Base-by-base conservation (phyloP, 176 grass and related monocot genomes). In the Bolboschoenus planiculmis region DNA sequence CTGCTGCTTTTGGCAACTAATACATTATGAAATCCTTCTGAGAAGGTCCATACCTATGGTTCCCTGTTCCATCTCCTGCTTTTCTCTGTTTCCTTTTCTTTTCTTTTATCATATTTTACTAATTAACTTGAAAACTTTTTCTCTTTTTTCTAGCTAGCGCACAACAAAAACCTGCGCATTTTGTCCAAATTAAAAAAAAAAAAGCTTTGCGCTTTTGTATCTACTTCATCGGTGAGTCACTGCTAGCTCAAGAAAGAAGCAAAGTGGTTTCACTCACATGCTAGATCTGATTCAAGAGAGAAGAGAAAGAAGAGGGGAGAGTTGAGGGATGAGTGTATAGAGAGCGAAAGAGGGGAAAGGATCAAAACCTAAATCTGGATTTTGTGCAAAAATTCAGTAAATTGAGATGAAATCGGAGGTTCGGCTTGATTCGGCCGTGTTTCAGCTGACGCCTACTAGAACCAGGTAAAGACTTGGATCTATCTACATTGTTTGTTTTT, bases 371-470 rank as follows among this genome's bases (percentile, higher is more conserved):
- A 78, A 26, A 47, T 76, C 40, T 77, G 79, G 76, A 56, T 80
- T n/a, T 84, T 72, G 47, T 40, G 34, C 20, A 7, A 31, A 72
- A 61, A 46, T 34, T 53, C 3, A 31, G 36, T 66, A n/a, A 55
- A 57, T 76, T 15, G 81, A 86, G 34, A 94, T 97, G 92, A 97
- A 86, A 88, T 85, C 90, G 26, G 95, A 91, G 54, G 84, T 59
- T 37, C 88, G 88, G 61, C 92, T 94, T 51, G 95, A 97, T 90
- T 85, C 87, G 78, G 95, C 89, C 7, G 85, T 94, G 35, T 97
- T 97, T 85, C 90, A 94, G 78, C 95, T 97, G 58, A 97, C 95
- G 37, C 95, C 95, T 44, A 97, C 95, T 79, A 84, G 95, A 74
- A 97, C 95, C 23, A 97, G 95, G 92, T 92, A 81, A 81, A 81